Base-by-base conservation (phyloP, 768 basidiomycete genomes). In the Royoungia palumana region DNA sequence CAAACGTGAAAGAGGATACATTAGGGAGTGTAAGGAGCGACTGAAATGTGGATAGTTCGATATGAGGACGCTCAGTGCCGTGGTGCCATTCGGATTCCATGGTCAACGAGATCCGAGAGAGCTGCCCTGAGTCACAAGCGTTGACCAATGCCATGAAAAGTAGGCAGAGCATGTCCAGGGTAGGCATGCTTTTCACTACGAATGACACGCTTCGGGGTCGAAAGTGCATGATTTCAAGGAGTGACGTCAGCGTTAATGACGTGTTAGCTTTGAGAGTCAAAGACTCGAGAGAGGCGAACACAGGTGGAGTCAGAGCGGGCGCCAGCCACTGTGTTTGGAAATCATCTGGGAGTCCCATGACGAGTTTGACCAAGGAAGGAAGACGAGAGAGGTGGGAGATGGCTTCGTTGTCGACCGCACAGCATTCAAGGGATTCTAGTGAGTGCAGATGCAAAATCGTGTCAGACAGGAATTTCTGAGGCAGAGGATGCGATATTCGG, bases 321-420 rank as follows among this genome's bases (percentile, higher is more conserved):
- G 22, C 42, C 17, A 65, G 43, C 32, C 47, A 53, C 19, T 59
- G 53, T 16, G 55, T 17, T 21, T 53, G 47, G 14, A 58, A 47
- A 48, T 54, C 49, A 11, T 39, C 9, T 21, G 41, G 52, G 17
- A 64, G 54, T 21, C 46, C 48, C 12, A 63, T 19, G 2, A 52
- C 46, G 35, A 63, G 61, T 2, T 55, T 14, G 40, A 2, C 4
- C 41, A 63, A 55, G 20, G 19, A 19, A 3, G 55, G 55, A 13
- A 66, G 53, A 11, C 20, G 61, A 13, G 66, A 55, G 24, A 66
- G 54, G 45, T 57, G 66, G 22, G 30, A 32, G 30, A 32, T 32
- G 30, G 55, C 60, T 2, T 41, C 39, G 30, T 55, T 63, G 28
- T 63, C 46, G 19, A 66, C 49, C 7, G 51, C 53, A 12, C 52